Base-by-base conservation (phyloP, 2,329 filamentous ascomycete species). In the Clonostachys rhizophaga region DNA sequence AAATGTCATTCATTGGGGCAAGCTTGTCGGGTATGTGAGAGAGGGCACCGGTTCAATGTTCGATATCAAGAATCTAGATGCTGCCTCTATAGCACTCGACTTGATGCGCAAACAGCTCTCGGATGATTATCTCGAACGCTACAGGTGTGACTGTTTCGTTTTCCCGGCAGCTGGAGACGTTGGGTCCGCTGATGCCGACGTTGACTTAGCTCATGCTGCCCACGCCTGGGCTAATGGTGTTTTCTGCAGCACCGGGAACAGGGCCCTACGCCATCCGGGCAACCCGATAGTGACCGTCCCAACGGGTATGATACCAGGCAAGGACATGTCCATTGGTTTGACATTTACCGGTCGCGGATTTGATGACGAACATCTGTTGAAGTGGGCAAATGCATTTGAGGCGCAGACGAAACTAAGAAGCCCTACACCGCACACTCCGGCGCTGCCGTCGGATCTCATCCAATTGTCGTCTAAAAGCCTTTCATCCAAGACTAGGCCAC, bases 111-210 rank as follows among this genome's bases (percentile, higher is more conserved):
- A 75, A 50, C 59, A 62, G 12, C 70, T 74, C n/a, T 55, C 76
- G 0, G 76, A 80, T 44, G 67, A 72, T 36, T 81, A 73, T 71
- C 68, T 80, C 60, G 63, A 67, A n/a, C 40, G 43, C 0, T 50
- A 65, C 5, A 54, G 55, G 1, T 60, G 75, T 12, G 73, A 79
- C 50, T 59, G 65, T 6, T 62, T 79, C 2, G 73, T 70, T 0
- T 77, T 76, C 46, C 77, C 78, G 0, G 67, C 72, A 0, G 68
- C 70, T 30, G 75, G 74, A 1, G 76, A 81, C 49, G 65, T 79
- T 1, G 76, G 72, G 0, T 58, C 62, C 7, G 71, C 75, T 6
- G 66, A 80, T 55, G 57, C 74, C 0, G 77, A 81, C 53, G 51
- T 55, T 1, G 59, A 62, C 36, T 47, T 54, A 1, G 46, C 45